Evolutionary conservation across 1,139 yeast genomes (phyloP).

Genomic region (Yamadazyma dushanensis): DNA sequence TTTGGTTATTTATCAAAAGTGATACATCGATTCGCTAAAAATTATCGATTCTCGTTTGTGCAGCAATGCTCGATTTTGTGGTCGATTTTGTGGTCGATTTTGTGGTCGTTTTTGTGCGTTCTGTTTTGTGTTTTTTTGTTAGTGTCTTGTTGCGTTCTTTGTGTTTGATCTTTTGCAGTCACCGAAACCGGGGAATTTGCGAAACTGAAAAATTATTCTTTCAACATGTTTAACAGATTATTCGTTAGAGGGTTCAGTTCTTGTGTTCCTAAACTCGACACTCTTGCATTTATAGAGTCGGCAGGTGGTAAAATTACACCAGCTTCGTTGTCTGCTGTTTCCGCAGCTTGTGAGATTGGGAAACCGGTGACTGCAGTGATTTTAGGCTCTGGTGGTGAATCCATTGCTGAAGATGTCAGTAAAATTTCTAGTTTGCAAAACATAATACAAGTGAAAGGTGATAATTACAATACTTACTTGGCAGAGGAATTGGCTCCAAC

Average conservation of each 20-base stretch:
- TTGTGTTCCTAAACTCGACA: conserved; percentile 32
- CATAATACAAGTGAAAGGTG: conserved; percentile 51
- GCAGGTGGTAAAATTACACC: conserved; percentile 54
- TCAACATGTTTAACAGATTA: conserved; percentile 5
- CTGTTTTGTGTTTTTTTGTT: no score
- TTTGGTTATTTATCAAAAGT: no score
- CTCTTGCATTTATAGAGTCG: conserved; percentile 76
- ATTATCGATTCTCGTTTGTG: no score
- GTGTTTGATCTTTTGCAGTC: no score
- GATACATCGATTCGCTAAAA: no score
- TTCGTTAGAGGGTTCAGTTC: conserved; percentile 34
- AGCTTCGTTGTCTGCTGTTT: conserved; percentile 63
- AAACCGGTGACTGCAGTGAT: conserved; percentile 65
- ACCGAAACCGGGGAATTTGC: conserved; percentile 11
- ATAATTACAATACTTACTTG: conserved; percentile 53
- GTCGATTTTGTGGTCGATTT: no score
- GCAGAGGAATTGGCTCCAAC: conserved; percentile 71
- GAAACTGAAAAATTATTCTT: no score
- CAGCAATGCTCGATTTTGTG: no score
- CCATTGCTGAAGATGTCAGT: conserved; percentile 37
- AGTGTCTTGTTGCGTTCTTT: no score
- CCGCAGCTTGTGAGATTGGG: conserved; percentile 65
- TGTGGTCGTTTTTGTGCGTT: no score
- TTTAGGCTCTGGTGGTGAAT: conserved; percentile 53
- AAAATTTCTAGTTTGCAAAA: conserved; percentile 43